phyloP scores from a whole-genome alignment of 2,329 filamentous ascomycete species.

The Aspergillus oerlinghausenensis region DNA sequence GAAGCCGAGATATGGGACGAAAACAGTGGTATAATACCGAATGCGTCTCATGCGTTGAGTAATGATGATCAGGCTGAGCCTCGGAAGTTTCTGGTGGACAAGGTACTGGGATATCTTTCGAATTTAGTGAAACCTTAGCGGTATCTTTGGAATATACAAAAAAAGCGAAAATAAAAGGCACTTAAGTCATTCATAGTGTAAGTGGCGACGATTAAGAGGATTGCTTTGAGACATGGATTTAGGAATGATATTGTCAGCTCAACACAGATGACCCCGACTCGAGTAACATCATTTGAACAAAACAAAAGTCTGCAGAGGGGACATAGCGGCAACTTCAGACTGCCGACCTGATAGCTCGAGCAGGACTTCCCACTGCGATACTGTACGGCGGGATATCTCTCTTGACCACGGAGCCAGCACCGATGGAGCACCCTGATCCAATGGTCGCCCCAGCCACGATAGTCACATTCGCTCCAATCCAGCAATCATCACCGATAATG shows the following conservation, averaged over 20 bases:
- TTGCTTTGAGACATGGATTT: too few species aligned
- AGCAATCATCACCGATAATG: slow-evolving; percentile 70
- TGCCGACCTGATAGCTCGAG: slow-evolving; percentile 21
- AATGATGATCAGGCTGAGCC: slow-evolving; percentile 32
- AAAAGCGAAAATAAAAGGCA: too few species aligned
- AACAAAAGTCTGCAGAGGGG: background rate
- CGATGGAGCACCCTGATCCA: slow-evolving; percentile 66
- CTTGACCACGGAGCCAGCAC: slow-evolving; percentile 73
- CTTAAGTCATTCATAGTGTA: background rate
- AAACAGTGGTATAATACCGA: slow-evolving; percentile 44
- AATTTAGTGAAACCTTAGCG: background rate
- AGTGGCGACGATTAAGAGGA: too few species aligned
- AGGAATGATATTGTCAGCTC: too few species aligned
- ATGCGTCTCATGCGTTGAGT: slow-evolving; percentile 33
- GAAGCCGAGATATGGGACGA: slow-evolving; percentile 43
- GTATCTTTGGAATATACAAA: too few species aligned
- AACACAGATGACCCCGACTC: too few species aligned
- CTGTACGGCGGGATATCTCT: slow-evolving; percentile 34
- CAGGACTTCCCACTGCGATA: slow-evolving; percentile 34
- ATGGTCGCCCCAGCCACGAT: slow-evolving; percentile 75
- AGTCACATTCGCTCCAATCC: slow-evolving; percentile 66
- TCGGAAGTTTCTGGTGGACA: slow-evolving; percentile 21
- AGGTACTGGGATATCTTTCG: slow-evolving; percentile 24
- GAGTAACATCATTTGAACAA: background rate
- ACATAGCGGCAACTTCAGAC: background rate